A percentile compares a stretch with the other conserved stretches of the same genome.
Conservation (phyloP, 768 basidiomycete genomes). For the Suillus luteus region DNA sequence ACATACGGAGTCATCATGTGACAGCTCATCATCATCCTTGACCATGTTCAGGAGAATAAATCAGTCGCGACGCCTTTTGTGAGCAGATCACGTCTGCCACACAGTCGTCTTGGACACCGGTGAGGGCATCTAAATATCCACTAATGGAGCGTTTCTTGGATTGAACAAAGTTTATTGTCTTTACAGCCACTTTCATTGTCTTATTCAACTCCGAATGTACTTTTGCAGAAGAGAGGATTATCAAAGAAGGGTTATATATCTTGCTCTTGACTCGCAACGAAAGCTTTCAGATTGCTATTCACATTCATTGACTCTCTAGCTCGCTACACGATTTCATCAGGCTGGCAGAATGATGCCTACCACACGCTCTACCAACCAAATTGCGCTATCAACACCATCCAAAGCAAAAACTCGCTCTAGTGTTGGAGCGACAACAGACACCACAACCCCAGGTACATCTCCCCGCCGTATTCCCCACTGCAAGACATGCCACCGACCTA, state of each 20-base stretch:
- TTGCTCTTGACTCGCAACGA: neutral
- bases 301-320: too few relatives aligned
- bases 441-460: conserved; percentile 35
- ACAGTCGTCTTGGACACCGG: conserved; percentile 3
- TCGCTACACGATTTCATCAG: neutral
- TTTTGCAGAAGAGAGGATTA: neutral
- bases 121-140: neutral
- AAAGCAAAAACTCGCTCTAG: conserved; percentile 19
- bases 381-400: conserved; percentile 31
- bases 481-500: conserved; percentile 54
- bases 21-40: neutral
- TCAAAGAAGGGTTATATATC: neutral
- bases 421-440: conserved; percentile 3
- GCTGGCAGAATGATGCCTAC: conserved; percentile 25
- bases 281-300: neutral
- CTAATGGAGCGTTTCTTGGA: neutral
- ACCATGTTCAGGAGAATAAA: neutral
- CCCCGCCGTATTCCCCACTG: conserved; percentile 57
- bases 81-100: neutral
- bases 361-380: conserved; percentile 29
- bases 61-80: neutral
- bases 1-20: neutral
- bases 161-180: conserved; percentile 6
- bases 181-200: neutral
- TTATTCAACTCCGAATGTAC: neutral